Base-by-base conservation (phyloP, 1,284 basidiomycete species). In the Leccinum solheimii region DNA sequence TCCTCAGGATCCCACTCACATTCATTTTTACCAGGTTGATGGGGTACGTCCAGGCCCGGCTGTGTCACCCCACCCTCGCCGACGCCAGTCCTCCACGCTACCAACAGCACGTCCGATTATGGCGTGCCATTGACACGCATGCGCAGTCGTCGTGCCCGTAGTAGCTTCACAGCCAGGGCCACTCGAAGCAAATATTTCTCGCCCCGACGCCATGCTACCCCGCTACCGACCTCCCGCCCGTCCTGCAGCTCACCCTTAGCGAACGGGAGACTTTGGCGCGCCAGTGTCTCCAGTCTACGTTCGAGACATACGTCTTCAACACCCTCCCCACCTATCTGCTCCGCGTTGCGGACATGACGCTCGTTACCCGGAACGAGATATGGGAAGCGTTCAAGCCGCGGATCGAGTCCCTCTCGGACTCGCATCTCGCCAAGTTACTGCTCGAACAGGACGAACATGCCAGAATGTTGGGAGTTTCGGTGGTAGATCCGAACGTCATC, bases 371-470 rank as follows among this genome's bases (percentile, higher is more conserved):
- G 11, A 65, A 38, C 5, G 70, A 69, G 36, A 40, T 72, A 32
- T 72, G 64, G 64, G 68, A 69, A 34, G 55, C 32, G 6, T 69
- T 70, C 54, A 65, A 63, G 49, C 64, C 68, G 3, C 68, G 70
- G 8, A 56, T 72, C 51, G 68, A 69, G 32, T 61, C 65, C 21
- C 62, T 62, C 34, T 63, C 67, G 2, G 68, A 69, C 14, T 65
- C 67, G 5, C 67, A 72, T 34, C 60, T 71, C 16, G 62, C 68
- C 14, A 72, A 62, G 19, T 56, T 69, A 2, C 19, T 69, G 26
- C 69, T 69, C 38, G 70, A 69, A 57, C 68, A 69, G 52, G 70
- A 69, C 34, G 68, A 69, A 26, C 67, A 67, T 7, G 68, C 68
- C 7, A 61, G 68, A 57, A 71, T 49, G 40, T n/a, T 69, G 40